phyloP scores from a whole-genome alignment of 2,329 filamentous ascomycete genomes.

The Trichoderma atrobrunneum region DNA sequence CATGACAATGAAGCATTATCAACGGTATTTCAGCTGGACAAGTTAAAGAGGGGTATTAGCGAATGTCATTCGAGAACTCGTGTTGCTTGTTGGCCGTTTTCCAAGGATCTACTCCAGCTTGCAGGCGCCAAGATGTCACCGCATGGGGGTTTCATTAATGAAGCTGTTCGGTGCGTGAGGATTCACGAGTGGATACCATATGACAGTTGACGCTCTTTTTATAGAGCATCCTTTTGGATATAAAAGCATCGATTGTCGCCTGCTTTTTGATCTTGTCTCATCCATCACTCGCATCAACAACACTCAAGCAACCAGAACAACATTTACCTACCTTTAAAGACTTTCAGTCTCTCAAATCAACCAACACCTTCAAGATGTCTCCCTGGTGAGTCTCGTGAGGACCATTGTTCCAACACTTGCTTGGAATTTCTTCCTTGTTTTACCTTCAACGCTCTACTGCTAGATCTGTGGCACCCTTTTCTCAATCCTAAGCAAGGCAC shows the following conservation, averaged over 20 bases:
- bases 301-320: neutral
- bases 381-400: neutral
- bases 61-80: neutral
- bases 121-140: neutral
- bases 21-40: neutral
- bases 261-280: neutral
- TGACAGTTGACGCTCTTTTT: neutral
- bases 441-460: neutral
- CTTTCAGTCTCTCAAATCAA: neutral
- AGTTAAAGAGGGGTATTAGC: neutral
- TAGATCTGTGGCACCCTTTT: neutral
- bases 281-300: neutral
- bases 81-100: neutral
- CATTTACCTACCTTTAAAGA: neutral
- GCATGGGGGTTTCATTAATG: neutral
- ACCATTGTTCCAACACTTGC: neutral
- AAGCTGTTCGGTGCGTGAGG: neutral
- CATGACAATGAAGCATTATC: neutral
- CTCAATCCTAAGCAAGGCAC: neutral
- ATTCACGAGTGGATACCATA: neutral
- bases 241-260: neutral
- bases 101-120: neutral
- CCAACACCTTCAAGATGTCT: conserved; percentile 13
- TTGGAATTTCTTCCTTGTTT: neutral
- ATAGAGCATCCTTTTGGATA: neutral